Percentiles rank a stretch among this genome's conserved stretches.
Conservation (phyloP, 257 asterid species). For the Rubia yunnanensis region DNA sequence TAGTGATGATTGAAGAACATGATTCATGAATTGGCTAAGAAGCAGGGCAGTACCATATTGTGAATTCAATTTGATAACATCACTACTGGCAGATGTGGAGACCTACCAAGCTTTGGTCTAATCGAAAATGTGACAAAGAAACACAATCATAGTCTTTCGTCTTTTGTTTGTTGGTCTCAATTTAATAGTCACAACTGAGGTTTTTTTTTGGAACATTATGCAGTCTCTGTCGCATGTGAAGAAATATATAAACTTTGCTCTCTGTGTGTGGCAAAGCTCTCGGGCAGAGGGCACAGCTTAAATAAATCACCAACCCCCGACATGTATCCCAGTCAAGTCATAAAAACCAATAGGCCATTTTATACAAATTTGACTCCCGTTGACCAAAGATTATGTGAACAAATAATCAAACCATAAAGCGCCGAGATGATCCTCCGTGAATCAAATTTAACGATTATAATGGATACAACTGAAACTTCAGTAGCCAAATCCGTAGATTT, state of each 20-base stretch:
- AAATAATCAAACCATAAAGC: too few species aligned
- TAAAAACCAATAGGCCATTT: conserved; percentile 1
- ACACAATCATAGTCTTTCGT: conserved; percentile 4
- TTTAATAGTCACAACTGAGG: background rate
- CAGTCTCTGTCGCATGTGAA: background rate
- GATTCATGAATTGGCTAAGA: background rate
- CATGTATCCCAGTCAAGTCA: background rate
- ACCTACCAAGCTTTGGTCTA: background rate
- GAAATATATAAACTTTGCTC: conserved; percentile 14
- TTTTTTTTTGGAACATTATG: background rate
- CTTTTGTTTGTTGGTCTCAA: background rate
- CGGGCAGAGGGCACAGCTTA: background rate
- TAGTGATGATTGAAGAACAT: background rate
- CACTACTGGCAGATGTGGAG: background rate
- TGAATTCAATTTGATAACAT: background rate
- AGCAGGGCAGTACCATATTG: background rate
- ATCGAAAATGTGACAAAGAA: conserved; percentile 4
- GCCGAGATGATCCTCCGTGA: too few species aligned
- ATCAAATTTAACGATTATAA: too few species aligned
- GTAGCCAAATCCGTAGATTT: too few species aligned
- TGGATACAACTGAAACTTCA: too few species aligned
- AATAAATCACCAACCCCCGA: conserved; percentile 7
- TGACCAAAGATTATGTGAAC: too few species aligned
- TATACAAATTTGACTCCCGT: too few species aligned
- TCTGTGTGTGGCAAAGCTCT: background rate